Base-by-base conservation (phyloP, 1,284 basidiomycete genomes). In the Pseudozyma sp. region DNA sequence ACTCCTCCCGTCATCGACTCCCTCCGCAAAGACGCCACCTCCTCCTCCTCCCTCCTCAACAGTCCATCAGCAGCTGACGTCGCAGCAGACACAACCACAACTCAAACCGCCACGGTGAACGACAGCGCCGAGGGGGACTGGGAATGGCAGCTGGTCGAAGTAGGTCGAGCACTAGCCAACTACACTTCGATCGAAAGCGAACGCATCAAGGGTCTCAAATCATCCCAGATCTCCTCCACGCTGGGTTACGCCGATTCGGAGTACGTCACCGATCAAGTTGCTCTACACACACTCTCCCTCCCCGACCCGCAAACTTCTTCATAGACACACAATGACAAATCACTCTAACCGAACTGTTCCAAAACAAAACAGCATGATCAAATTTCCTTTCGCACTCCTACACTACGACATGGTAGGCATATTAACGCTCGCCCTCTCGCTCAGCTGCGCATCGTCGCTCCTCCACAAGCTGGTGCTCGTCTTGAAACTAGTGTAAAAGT, bases 231-330 rank as follows among this genome's bases (percentile, higher is more conserved):
- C 45, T 87, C 90, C 14, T 89, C 91, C 69, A 83, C 94, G 9
- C 86, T 99, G 42, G 96, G 94, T 0, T 97, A 97, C 85, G 92
- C 92, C 17, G 96, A 98, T 83, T 93, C 93, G 37, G 94, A 97
- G 82, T 94, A 98, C 86, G 93, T 98, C 39, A 95, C 97, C 5
- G 96, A 98, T 42, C 79, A 81, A 45, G 70, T 81, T 2, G 81
- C 70, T 10, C 55, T 82, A 8, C 73, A 75, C 34, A 75, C 73
- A 5, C 57, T 65, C 11, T 56, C 52, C 1, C 56, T 75, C 0
- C 63, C 61, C 13, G 39, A 58, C 8, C 66, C 65, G 4, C 30
- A 48, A 16, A 39, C 47, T 24, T 34, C 37, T 37, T 29, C 13
- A n/a, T 49, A 16, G 19, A 14, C 8, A 37, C 5, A 37, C 14